Percentiles rank a stretch among this genome's conserved stretches.
Evolutionary conservation across 2,329 filamentous ascomycete species (phyloP).

Genomic region (Neonectria sp.): DNA sequence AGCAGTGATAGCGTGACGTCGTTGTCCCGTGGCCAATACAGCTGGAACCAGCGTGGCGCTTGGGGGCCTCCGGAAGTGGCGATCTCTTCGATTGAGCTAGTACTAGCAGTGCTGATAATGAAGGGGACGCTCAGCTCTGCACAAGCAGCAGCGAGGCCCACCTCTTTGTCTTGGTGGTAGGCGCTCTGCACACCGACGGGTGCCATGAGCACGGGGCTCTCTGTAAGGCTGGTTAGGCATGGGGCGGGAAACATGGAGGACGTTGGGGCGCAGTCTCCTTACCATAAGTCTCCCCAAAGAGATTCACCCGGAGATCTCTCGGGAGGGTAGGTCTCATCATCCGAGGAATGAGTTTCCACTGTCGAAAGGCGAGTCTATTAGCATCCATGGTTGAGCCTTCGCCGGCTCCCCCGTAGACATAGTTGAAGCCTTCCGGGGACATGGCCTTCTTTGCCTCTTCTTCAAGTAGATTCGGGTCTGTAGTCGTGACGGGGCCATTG

Average conservation of each 20-base stretch:
- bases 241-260: background rate
- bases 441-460: constrained; percentile 1
- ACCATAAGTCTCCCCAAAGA: constrained; percentile 1
- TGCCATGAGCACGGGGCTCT: constrained; percentile 69
- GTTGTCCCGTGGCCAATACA: constrained; percentile 80
- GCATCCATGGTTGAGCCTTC: constrained; percentile 1
- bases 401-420: background rate
- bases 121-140: constrained; percentile 74
- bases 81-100: constrained; percentile 76
- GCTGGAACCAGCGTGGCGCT: constrained; percentile 76
- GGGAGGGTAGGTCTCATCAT: constrained; percentile 1
- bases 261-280: background rate
- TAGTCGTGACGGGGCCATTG: constrained; percentile 3
- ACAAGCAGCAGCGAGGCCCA: constrained; percentile 75
- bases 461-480: background rate
- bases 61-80: constrained; percentile 67
- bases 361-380: constrained; percentile 1
- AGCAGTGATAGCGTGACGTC: constrained; percentile 77
- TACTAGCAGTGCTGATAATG: constrained; percentile 76
- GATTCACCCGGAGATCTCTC: background rate
- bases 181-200: constrained; percentile 80
- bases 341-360: constrained; percentile 1
- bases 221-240: background rate
- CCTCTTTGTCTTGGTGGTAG: constrained; percentile 76
- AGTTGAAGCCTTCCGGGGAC: constrained; percentile 1